Conservation (phyloP, 495 filamentous ascomycete genomes). For the Usnea hakonensis region DNA sequence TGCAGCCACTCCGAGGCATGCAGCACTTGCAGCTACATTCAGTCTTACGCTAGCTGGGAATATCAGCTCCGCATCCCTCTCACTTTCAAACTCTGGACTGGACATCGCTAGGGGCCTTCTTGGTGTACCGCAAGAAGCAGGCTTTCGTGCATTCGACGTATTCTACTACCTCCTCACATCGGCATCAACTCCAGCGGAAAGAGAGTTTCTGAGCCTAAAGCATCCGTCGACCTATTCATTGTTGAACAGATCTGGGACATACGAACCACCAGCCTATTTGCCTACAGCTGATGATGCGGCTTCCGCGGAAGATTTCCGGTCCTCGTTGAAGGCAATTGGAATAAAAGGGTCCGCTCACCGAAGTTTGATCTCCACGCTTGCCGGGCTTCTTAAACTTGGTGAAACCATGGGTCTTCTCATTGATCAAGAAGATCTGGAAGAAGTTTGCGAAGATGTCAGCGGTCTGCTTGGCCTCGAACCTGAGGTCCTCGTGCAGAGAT, state of each 20-base stretch:
- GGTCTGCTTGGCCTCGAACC: conserved; percentile 80
- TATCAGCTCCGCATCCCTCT: conserved; percentile 63
- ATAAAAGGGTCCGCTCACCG: conserved; percentile 79
- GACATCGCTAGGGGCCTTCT: conserved; percentile 77
- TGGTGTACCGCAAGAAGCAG: conserved; percentile 67
- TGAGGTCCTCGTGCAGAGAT: conserved; percentile 69
- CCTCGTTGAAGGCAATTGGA: conserved; percentile 75
- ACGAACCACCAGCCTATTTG: conserved; percentile 78
- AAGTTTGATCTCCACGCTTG: conserved; percentile 73
- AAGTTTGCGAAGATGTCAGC: conserved; percentile 83
- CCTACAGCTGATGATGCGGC: conserved; percentile 91
- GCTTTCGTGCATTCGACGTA: conserved; percentile 93
- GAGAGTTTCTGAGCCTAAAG: conserved; percentile 83
- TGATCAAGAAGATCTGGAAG: conserved; percentile 77
- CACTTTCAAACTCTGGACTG: conserved; percentile 79
- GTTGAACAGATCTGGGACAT: conserved; percentile 75
- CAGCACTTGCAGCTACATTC: conserved; percentile 70
- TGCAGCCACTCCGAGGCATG: conserved; percentile 73
- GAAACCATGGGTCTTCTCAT: conserved; percentile 79
- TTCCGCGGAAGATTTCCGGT: conserved; percentile 84
- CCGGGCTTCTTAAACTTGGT: conserved; percentile 83
- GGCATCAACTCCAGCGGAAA: conserved; percentile 80
- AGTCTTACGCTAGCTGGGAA: conserved; percentile 75
- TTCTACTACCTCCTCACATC: conserved; percentile 95
- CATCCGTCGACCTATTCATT: conserved; percentile 69